Evolutionary conservation across 2,329 filamentous ascomycete species (phyloP).

Genomic region (Shiraia sp.): DNA sequence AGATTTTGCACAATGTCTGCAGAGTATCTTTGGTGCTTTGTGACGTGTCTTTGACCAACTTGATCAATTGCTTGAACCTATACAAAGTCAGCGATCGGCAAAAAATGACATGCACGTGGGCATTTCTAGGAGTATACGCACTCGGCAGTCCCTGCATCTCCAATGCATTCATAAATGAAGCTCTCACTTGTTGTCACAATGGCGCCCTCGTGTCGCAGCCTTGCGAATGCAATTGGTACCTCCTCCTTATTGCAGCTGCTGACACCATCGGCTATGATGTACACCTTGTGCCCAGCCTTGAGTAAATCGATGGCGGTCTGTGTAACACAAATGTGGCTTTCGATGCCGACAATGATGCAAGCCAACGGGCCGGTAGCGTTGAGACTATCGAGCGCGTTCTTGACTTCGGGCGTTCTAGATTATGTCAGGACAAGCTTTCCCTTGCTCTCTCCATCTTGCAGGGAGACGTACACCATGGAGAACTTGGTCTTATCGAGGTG

Average conservation of each 20-base stretch:
- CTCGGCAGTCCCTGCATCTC: constrained; percentile 72
- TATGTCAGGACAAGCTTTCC: neutral
- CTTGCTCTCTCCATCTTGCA: too few relatives aligned
- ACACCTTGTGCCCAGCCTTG: constrained; percentile 75
- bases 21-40: constrained; percentile 71
- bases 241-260: constrained; percentile 85
- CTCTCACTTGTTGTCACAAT: constrained; percentile 86
- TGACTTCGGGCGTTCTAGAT: constrained; percentile 64
- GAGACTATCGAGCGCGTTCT: constrained; percentile 47
- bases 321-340: constrained; percentile 91
- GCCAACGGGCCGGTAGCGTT: constrained; percentile 30
- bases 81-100: constrained; percentile 2
- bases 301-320: constrained; percentile 83
- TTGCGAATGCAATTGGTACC: constrained; percentile 74
- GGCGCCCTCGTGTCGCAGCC: constrained; percentile 76
- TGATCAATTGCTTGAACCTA: constrained; percentile 71
- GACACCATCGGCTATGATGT: constrained; percentile 86
- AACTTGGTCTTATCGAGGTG: constrained; percentile 87
- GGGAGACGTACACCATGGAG: constrained; percentile 68
- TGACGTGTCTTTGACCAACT: constrained; percentile 76
- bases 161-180: constrained; percentile 85
- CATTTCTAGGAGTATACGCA: constrained; percentile 35
- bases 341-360: constrained; percentile 85
- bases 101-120: neutral
- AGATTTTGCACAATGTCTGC: constrained; percentile 66